Evolutionary conservation across 1,284 basidiomycete genomes (phyloP).

Genomic region (Volvariella volvacea): DNA sequence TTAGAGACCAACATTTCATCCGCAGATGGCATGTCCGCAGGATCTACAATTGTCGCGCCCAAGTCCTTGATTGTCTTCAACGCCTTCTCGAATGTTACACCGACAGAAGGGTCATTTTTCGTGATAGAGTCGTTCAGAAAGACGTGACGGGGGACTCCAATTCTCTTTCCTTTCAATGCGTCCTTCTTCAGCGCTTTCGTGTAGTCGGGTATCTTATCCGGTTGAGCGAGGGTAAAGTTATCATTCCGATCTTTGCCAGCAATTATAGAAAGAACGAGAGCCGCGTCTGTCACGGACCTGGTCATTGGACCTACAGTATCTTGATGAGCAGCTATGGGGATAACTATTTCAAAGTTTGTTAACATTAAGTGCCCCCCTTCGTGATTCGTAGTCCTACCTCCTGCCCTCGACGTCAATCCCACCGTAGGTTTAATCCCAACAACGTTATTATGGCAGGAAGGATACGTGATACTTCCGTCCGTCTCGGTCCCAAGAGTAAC

Average conservation of each 20-base stretch:
- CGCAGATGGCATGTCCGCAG: slow-evolving; percentile 52
- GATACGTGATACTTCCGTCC: slow-evolving; percentile 56
- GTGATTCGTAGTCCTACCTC: no score
- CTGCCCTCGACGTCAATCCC: slow-evolving; percentile 55
- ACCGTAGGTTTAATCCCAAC: slow-evolving; percentile 59
- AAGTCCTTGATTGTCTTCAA: slow-evolving; percentile 38
- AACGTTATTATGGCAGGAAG: slow-evolving; percentile 44
- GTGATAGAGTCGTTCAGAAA: slow-evolving; percentile 37
- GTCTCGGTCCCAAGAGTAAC: slow-evolving; percentile 61
- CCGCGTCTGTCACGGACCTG: slow-evolving; percentile 53
- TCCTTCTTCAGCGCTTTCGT: slow-evolving; percentile 40
- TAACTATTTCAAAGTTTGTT: slow-evolving; percentile 30
- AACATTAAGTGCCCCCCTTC: no score
- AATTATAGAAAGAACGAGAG: slow-evolving; percentile 51
- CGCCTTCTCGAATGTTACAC: slow-evolving; percentile 42
- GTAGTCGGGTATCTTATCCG: slow-evolving; percentile 46
- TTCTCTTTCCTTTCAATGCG: slow-evolving; percentile 47
- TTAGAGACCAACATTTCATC: slow-evolving; percentile 42
- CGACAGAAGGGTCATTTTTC: slow-evolving; percentile 36
- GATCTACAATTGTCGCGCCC: slow-evolving; percentile 57
- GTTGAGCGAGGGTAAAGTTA: slow-evolving; percentile 55
- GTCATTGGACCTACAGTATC: slow-evolving; percentile 61
- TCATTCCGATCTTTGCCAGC: slow-evolving; percentile 52
- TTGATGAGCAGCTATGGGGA: slow-evolving; percentile 57
- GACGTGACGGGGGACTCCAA: slow-evolving; percentile 51